phyloP scores from a whole-genome alignment of 2,329 filamentous ascomycete genomes.

The Xylariaceae sp. region DNA sequence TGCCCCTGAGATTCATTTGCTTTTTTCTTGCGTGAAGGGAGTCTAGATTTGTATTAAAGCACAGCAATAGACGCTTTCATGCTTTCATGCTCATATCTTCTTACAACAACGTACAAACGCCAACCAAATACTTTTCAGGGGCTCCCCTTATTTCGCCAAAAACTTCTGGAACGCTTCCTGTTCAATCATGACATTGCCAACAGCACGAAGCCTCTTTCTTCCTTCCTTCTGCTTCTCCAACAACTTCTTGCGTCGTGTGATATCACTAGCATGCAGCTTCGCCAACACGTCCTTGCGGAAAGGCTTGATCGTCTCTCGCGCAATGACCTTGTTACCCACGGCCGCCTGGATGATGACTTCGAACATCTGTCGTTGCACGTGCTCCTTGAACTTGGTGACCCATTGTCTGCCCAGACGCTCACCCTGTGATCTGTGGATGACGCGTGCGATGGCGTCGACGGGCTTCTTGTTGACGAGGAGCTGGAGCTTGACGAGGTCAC shows the following conservation, averaged over 20 bases:
- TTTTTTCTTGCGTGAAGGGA: neutral
- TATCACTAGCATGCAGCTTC: conserved; percentile 88
- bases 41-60: neutral
- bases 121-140: neutral
- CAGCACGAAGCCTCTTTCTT: conserved; percentile 74
- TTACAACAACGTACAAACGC: neutral
- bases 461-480: conserved; percentile 88
- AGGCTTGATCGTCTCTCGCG: conserved; percentile 90
- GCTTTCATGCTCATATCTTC: neutral
- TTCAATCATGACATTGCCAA: conserved; percentile 93
- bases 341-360: conserved; percentile 93
- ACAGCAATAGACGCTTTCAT: neutral
- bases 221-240: conserved; percentile 97
- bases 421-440: conserved; percentile 77
- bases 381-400: conserved; percentile 95
- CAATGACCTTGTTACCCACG: conserved; percentile 75
- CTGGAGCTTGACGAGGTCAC: conserved; percentile 81
- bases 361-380: conserved; percentile 95
- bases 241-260: conserved; percentile 75
- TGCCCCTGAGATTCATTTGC: no score
- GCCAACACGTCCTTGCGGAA: conserved; percentile 92
- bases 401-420: conserved; percentile 77
- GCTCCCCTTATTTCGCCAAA: conserved; percentile 60
- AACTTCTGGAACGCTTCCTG: conserved; percentile 95
- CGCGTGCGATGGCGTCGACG: conserved; percentile 88